A percentile compares a stretch with the other conserved stretches of the same genome.
Conservation (phyloP, 2,329 filamentous ascomycete species). For the Xylaria sp. region DNA sequence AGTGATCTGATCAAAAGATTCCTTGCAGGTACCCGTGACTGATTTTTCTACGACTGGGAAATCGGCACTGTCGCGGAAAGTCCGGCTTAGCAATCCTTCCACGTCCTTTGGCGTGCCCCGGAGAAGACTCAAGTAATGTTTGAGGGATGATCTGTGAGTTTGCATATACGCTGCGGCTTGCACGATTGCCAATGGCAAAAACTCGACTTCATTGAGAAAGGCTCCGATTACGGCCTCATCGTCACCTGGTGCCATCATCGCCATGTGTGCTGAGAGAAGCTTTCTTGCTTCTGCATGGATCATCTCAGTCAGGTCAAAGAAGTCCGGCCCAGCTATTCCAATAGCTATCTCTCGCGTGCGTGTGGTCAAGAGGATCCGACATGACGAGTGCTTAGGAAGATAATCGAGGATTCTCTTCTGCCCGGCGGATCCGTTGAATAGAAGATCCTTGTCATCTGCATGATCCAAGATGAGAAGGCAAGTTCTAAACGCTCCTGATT, state of each 20-base stretch:
- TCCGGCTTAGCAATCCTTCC: not conserved
- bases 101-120: not conserved
- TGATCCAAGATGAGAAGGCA: not conserved
- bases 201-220: not conserved
- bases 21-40: not conserved
- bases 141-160: not conserved
- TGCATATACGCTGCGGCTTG: not conserved
- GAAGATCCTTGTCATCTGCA: not conserved
- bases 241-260: not conserved
- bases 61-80: not conserved
- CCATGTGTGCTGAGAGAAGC: not conserved
- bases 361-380: not conserved
- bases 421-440: not conserved
- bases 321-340: not conserved
- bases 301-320: not conserved
- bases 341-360: not conserved
- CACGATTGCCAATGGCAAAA: not conserved
- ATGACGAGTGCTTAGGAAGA: not conserved
- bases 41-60: not conserved
- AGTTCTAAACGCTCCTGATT: not conserved
- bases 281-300: not conserved
- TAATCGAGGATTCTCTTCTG: not conserved
- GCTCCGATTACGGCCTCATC: not conserved
- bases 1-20: not conserved
- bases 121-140: not conserved